Evolutionary conservation across 2,329 filamentous ascomycete genomes (phyloP), one percentile per base, ranked within the genome.

Genomic region (Neonectria sp.): DNA sequence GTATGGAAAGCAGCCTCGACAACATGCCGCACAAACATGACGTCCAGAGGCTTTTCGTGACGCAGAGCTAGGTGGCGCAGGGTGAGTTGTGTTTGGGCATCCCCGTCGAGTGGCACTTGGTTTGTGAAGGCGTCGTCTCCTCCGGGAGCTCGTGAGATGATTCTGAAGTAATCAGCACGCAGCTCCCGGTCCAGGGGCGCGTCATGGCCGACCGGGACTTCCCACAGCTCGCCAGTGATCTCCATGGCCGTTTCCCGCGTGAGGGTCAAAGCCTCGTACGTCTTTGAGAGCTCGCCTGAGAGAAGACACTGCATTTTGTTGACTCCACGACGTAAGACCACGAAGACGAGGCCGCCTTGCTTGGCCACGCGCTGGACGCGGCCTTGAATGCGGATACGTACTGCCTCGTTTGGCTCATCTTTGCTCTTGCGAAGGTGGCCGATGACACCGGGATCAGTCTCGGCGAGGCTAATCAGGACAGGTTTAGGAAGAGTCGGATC

Each of bases 71-170:
- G 86, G 80, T 97, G 95, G 55, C 94, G 88, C 82, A 93, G 89
- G 82, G 96, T 92, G 69, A 94, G 90, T 77, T 95, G 88, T 68
- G 79, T 78, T 48, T 90, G 90, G 21, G 72, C 68, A 76, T 94
- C 91, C 73, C 81, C 82, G 63, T 83, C 80, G 75, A 83, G 82
- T 75, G 82, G 82, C 29, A 88, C 86, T 72, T 82, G 90, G 88
- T 94, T 97, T 86, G 93, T 95, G 79, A 97, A 94, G 76, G 95
- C 93, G 68, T 97, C 94, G 71, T 95, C 92, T 74, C 94, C 95
- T 70, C 93, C 92, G 51, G 93, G 93, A 46, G 95, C 94, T 75
- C 90, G 88, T 77, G 91, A 92, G 67, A 93, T 90, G 75, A 97
- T 89, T 79, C 89, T 88, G 86, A 92, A 97, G 86, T 91, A 97